phyloP scores from a whole-genome alignment of 2,329 filamentous ascomycete genomes.

The Fusarium bactridioides region DNA sequence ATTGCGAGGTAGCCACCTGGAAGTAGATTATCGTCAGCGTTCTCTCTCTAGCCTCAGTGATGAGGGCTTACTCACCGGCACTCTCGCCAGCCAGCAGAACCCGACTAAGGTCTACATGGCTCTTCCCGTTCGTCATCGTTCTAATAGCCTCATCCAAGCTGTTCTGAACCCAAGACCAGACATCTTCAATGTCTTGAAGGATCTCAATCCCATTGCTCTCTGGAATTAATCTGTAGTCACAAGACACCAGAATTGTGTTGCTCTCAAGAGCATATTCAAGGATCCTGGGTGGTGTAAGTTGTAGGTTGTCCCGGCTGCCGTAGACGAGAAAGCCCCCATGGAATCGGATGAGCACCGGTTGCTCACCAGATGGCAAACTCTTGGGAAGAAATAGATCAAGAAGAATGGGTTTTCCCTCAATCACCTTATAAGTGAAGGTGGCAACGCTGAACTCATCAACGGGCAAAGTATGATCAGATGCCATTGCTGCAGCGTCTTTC shows the following conservation, averaged over 20 bases:
- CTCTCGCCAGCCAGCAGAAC: accelerated
- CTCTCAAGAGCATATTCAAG: background rate
- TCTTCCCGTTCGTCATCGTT: background rate
- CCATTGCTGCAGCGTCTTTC: background rate
- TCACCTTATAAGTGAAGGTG: background rate
- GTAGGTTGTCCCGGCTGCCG: accelerated
- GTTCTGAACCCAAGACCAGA: background rate
- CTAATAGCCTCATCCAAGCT: accelerated
- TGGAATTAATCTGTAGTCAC: accelerated
- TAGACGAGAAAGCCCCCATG: background rate
- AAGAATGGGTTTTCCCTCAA: accelerated
- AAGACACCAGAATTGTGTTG: accelerated
- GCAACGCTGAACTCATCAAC: background rate
- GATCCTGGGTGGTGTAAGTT: accelerated
- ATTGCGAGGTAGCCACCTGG: background rate
- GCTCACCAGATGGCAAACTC: accelerated
- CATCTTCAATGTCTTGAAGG: accelerated
- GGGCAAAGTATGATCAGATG: accelerated
- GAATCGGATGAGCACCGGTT: accelerated
- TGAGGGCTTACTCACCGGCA: accelerated
- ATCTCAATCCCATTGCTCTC: background rate
- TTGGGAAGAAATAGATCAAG: background rate
- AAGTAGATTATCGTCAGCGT: background rate
- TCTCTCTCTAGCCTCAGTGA: accelerated
- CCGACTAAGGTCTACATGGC: accelerated